A percentile compares a stretch with the other conserved stretches of the same genome.
Conservation (phyloP, 768 basidiomycete species). For the Nevesoporus exiguus region DNA sequence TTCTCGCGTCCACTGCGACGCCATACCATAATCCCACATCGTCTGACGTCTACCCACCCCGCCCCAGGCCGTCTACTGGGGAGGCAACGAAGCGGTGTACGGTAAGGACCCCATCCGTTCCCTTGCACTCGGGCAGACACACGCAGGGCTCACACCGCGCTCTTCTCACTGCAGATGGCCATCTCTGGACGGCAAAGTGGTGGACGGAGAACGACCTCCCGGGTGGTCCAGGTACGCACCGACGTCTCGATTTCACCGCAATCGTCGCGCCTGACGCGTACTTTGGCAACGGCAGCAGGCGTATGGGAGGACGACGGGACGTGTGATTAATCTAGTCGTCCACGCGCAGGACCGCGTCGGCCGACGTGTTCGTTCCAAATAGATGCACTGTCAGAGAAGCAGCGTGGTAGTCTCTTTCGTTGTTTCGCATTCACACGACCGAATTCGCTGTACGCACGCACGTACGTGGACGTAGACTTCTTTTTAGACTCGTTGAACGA, state of each 20-base stretch:
- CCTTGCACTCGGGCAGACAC: not conserved
- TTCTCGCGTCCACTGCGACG: too few relatives aligned
- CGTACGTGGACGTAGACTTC: too few relatives aligned
- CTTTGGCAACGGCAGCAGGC: constrained; percentile 22
- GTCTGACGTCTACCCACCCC: too few relatives aligned
- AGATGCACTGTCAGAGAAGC: not conserved
- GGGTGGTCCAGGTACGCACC: constrained; percentile 22
- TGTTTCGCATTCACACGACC: not conserved
- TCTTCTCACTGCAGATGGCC: constrained; percentile 34
- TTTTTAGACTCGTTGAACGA: not conserved
- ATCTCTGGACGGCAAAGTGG: constrained; percentile 51
- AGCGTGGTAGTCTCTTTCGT: not conserved
- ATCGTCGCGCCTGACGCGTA: too few relatives aligned
- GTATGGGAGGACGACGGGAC: constrained; percentile 36
- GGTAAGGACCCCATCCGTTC: constrained; percentile 21
- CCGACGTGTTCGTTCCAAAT: too few relatives aligned
- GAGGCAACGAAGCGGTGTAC: constrained; percentile 40
- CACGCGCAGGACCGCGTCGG: not conserved
- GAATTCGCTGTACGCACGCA: too few relatives aligned
- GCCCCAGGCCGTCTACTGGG: constrained; percentile 30
- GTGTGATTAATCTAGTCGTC: constrained; percentile 20
- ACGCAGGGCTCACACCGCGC: not conserved
- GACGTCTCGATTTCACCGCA: too few relatives aligned
- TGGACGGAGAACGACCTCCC: constrained; percentile 44
- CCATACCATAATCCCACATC: too few relatives aligned